These are phyloP conservation scores for Sarcomyxa edulis DNA, from an alignment of 768 basidiomycete genomes.

Conservation along the genomic window DNA sequence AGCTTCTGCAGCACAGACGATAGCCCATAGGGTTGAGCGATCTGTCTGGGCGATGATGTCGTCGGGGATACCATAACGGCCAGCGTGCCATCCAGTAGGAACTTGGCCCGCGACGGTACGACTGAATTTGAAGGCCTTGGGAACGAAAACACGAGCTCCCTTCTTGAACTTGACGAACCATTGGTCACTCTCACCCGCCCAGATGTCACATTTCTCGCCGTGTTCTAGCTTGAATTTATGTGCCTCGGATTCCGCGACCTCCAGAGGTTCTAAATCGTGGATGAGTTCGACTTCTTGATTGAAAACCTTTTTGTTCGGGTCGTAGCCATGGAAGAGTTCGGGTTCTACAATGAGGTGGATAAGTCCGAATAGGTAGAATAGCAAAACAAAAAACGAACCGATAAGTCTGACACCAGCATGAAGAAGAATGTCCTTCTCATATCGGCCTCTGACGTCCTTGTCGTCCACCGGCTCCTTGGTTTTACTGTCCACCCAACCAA, in stretches of 20 bases:
- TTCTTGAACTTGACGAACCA: slow-evolving; percentile 99
- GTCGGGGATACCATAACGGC: slow-evolving; percentile 93
- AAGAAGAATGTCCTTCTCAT: slow-evolving; percentile 88
- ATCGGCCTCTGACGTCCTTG: slow-evolving; percentile 91
- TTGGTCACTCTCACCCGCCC: slow-evolving; percentile 88
- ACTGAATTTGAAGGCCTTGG: slow-evolving; percentile 93
- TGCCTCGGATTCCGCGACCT: slow-evolving; percentile 87
- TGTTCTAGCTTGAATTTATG: slow-evolving; percentile 95
- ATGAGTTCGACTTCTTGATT: slow-evolving; percentile 95
- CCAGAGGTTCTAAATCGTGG: slow-evolving; percentile 95
- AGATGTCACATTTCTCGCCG: slow-evolving; percentile 93
- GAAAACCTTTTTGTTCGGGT: slow-evolving; percentile 96
- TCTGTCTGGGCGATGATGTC: slow-evolving; percentile 96
- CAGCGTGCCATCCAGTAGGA: slow-evolving; percentile 96
- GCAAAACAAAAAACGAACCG: slow-evolving; percentile 45
- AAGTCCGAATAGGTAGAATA: slow-evolving; percentile 6
- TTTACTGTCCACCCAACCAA: slow-evolving; percentile 98
- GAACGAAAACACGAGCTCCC: slow-evolving; percentile 87
- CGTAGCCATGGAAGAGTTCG: slow-evolving; percentile 95
- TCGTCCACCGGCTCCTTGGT: slow-evolving; percentile 92
- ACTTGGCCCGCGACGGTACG: slow-evolving; percentile 94
- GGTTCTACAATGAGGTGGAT: slow-evolving; percentile 58
- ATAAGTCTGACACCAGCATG: slow-evolving; percentile 94
- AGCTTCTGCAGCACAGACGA: slow-evolving; percentile 92
- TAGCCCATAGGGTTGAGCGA: slow-evolving; percentile 89